phyloP scores from a whole-genome alignment of 257 asterid genomes.

The Fraxinus anomala region DNA sequence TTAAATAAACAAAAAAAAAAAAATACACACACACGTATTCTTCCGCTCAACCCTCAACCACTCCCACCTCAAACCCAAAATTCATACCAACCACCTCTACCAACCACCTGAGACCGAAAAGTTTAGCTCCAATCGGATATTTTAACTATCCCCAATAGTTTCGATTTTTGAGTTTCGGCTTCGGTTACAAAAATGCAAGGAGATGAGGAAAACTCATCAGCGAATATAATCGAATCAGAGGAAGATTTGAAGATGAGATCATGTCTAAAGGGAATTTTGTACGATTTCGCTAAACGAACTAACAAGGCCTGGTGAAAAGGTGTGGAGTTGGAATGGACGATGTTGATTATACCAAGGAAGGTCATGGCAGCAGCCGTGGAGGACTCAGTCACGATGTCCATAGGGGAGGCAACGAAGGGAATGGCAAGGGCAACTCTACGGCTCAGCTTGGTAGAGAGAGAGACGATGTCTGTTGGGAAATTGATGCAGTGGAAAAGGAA shows the following conservation, averaged over 20 bases:
- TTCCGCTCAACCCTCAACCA: too few relatives aligned
- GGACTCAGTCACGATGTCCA: constrained; percentile 91
- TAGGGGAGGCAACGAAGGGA: constrained; percentile 91
- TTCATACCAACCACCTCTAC: too few relatives aligned
- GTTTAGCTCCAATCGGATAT: constrained; percentile 50
- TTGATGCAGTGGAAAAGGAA: constrained; percentile 91
- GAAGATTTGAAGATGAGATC: constrained; percentile 53
- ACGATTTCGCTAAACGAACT: constrained; percentile 66
- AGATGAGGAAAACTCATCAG: constrained; percentile 52
- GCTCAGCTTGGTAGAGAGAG: constrained; percentile 64
- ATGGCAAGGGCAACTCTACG: constrained; percentile 58
- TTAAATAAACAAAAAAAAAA: too few relatives aligned
- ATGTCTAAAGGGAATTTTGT: constrained; percentile 56
- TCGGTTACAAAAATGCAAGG: constrained; percentile 70
- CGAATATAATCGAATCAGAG: constrained; percentile 50
- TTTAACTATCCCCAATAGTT: constrained; percentile 52
- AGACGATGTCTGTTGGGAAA: constrained; percentile 70
- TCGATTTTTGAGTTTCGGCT: constrained; percentile 44
- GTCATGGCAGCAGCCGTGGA: constrained; percentile 95
- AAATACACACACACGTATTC: too few relatives aligned
- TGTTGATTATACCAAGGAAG: constrained; percentile 69
- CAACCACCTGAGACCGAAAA: too few relatives aligned
- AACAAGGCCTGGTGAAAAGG: constrained; percentile 55
- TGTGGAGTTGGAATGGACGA: constrained; percentile 68
- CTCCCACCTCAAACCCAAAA: too few relatives aligned